A percentile compares a stretch with the other conserved stretches of the same genome.
These are phyloP conservation scores for Lodderomyces oxycetoniae DNA, from an alignment of 1,139 yeast species.

Conservation along the genomic window DNA sequence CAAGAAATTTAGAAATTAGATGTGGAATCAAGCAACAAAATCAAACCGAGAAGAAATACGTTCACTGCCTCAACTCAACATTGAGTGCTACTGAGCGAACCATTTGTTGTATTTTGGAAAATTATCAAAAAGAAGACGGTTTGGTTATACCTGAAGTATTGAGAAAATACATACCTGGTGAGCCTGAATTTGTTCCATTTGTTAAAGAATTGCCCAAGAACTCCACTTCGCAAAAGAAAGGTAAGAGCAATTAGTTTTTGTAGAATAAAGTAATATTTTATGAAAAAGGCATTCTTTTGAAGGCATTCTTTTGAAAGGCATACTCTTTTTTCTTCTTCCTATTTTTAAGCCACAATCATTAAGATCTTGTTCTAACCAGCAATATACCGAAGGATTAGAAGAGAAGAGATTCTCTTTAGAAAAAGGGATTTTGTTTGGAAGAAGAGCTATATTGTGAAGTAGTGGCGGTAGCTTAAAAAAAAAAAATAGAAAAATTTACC, in stretches of 20 bases:
- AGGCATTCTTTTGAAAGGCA: too few species aligned
- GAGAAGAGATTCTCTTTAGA: too few species aligned
- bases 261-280: conserved; percentile 18
- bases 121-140: conserved; percentile 96
- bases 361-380: too few species aligned
- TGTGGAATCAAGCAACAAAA: conserved; percentile 96
- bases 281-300: not conserved
- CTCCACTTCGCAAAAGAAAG: conserved; percentile 74
- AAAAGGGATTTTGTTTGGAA: too few species aligned
- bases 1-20: conserved; percentile 96
- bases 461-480: too few species aligned
- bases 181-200: conserved; percentile 92
- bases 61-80: conserved; percentile 96
- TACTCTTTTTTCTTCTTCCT: too few species aligned
- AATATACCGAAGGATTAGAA: too few species aligned
- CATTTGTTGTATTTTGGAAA: conserved; percentile 92
- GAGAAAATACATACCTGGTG: conserved; percentile 95
- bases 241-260: conserved; percentile 27
- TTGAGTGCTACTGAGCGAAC: conserved; percentile 98
- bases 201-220: conserved; percentile 91
- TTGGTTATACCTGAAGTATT: conserved; percentile 89
- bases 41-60: conserved; percentile 95
- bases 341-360: too few species aligned
- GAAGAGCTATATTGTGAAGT: too few species aligned
- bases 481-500: too few species aligned